These are phyloP conservation scores for Ophiobolus disseminans DNA, from an alignment of 2,329 filamentous ascomycete genomes.

Conservation along the genomic window DNA sequence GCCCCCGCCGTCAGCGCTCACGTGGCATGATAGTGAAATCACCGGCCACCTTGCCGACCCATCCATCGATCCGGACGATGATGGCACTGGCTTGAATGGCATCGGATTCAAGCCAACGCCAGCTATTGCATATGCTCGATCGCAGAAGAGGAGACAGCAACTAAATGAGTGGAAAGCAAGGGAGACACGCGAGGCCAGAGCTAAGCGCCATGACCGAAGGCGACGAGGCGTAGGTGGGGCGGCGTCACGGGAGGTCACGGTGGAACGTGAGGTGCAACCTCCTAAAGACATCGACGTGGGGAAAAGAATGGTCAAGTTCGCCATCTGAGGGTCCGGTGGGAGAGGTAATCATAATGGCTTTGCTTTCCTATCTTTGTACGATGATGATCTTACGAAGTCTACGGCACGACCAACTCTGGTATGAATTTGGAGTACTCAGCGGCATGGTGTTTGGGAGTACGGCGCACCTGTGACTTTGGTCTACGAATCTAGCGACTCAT, in stretches of 20 bases:
- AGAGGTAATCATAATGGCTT: conserved; percentile 27
- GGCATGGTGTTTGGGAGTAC: conserved; percentile 1
- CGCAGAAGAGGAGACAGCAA: conserved; percentile 64
- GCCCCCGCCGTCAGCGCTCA: conserved; percentile 47
- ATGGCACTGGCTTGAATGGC: conserved; percentile 69
- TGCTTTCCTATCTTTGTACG: conserved; percentile 11
- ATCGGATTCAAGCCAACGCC: conserved; percentile 69
- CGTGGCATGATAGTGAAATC: conserved; percentile 68
- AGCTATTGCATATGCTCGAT: conserved; percentile 63
- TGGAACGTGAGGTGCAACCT: conserved; percentile 38
- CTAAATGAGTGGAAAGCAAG: conserved; percentile 65
- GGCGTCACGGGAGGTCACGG: conserved; percentile 35
- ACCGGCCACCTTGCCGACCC: conserved; percentile 63
- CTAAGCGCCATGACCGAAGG: conserved; percentile 62
- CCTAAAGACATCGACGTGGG: conserved; percentile 17
- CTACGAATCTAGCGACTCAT: neutral
- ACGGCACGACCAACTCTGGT: neutral
- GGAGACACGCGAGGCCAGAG: conserved; percentile 65
- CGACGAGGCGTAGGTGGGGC: conserved; percentile 38
- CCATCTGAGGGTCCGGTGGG: conserved; percentile 24
- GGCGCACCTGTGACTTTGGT: neutral
- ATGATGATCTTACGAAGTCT: conserved; percentile 30
- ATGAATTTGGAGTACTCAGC: neutral
- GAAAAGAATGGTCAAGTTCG: conserved; percentile 43
- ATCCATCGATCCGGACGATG: conserved; percentile 62